Evolutionary conservation across 257 asterid species (phyloP), one percentile per base, ranked within the genome.

Genomic region (Ehretia macrophylla): DNA sequence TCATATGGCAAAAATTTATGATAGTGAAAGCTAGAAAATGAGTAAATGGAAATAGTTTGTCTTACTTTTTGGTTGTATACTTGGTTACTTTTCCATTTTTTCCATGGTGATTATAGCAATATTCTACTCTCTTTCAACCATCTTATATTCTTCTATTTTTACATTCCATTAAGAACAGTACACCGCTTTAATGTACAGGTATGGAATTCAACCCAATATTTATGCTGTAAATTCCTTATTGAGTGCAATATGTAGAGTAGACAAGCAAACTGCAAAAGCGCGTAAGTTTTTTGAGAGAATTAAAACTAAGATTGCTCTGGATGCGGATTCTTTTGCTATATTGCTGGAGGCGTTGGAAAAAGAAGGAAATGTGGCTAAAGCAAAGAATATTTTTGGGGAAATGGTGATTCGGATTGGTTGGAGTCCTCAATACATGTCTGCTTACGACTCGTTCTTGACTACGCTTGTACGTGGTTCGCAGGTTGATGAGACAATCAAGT

Each of bases 311-410:
- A 79, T 81, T 32, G 35, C 74, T 27, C 89, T 90, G 0, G 95
- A 86, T 76, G 84, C 81, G 8, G 89, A 86, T 62, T 71, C 92
- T 35, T 86, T 63, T 47, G 87, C 95, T 13, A 83, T 86, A 62
- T 65, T 86, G 60, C 77, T 86, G 71, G 95, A 86, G 75, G 92
- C 87, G 13, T 83, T 86, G 83, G 89, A 86, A 71, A 86, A 79
- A 77, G 89, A 86, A 70, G 92, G 89, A 50, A 82, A 81, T 59
- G 77, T 64, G 13, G 79, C 72, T 38, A 74, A 72, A 72, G 92
- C 92, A 11, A 83, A 78, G 68, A 67, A 40, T 56, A 86, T 88
- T 16, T 86, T 86, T 51, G 84, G 89, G 16, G 85, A 86, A 76
- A 83, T 83, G 92, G 89, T 81, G 63, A 73, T 78, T 60, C 83